Base-by-base conservation (phyloP, 2,329 filamentous ascomycete genomes). In the Claviceps spartinae region DNA sequence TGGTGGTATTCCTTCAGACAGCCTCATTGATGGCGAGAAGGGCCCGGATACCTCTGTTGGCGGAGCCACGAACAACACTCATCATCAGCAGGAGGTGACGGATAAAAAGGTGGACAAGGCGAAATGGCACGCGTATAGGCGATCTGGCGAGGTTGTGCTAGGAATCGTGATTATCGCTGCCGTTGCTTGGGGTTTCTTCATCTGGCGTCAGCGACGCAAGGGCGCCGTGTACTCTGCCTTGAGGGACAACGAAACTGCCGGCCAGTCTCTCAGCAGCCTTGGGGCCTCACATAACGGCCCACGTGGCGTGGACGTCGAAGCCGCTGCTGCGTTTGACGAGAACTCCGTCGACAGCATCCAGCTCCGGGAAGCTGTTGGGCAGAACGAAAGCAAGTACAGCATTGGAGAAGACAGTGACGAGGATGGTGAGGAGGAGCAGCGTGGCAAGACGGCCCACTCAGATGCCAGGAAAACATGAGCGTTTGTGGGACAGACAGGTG, bases 91-190 rank as follows among this genome's bases (percentile, higher is more conserved):
- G 7, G 56, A 65, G 43, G 63, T 67, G 49, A 62, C 64, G 81
- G 76, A 86, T 62, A 82, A 85, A 62, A 74, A 78, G 64, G 69
- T 95, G n/a, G 81, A 90, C 59, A 80, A 88, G 30, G 88, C 89
- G 18, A 86, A 90, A 61, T 94, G 89, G 86, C 79, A 83, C 49
- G 90, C 90, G 0, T 96, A 96, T 67, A 85, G 85, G 63, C 84
- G 86, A 60, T 93, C 87, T 2, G 89, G 90, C 49, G 88, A 94
- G 68, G 79, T 90, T 6, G 88, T 89, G 2, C 76, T 96, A 2
- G 81, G 90, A 16, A 80, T 96, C 48, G 87, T 95, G 18, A 73
- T 84, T 49, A 79, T 93, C 54, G 83, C 82, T 1, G 87, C 86
- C 1, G 72, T 70, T 5, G 71, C 79, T 13, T 95, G 88, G 83